These are phyloP conservation scores for Naganishia sp. DNA, from an alignment of 1,284 basidiomycete genomes.

Conservation along the genomic window DNA sequence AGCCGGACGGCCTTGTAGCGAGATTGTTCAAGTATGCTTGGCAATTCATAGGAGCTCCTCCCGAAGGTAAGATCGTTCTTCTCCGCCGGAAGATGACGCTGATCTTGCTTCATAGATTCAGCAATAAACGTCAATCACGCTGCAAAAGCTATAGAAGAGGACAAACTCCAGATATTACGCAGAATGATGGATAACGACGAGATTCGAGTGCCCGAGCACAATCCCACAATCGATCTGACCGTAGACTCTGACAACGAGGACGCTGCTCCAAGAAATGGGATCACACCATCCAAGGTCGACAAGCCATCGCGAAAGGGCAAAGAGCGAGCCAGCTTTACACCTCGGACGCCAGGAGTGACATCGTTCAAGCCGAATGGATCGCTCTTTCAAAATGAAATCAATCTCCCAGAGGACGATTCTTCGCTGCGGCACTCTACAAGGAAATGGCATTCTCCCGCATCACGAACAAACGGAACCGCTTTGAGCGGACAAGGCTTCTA, in stretches of 20 bases:
- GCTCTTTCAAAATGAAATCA: constrained; percentile 20
- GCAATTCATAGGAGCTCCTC: constrained; percentile 8
- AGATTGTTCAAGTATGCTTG: constrained; percentile 24
- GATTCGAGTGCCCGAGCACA: constrained; percentile 10
- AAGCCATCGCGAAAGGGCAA: constrained; percentile 10
- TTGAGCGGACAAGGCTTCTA: neutral
- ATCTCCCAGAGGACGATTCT: constrained; percentile 19
- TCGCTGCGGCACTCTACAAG: constrained; percentile 5
- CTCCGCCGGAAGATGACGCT: neutral
- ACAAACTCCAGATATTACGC: constrained; percentile 23
- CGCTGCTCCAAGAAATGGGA: neutral
- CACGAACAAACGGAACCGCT: neutral
- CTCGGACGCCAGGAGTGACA: neutral
- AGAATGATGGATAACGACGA: constrained; percentile 22
- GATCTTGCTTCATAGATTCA: neutral
- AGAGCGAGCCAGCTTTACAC: constrained; percentile 6
- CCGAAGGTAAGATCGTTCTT: constrained; percentile 3
- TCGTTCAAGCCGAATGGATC: constrained; percentile 15
- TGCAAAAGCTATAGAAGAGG: constrained; percentile 10
- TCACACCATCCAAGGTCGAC: neutral
- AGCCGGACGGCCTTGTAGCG: constrained; percentile 1
- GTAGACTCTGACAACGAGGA: constrained; percentile 16
- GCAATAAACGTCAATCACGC: neutral
- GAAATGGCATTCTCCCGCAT: constrained; percentile 21
- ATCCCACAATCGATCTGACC: constrained; percentile 21